These are phyloP conservation scores for Aureobasidium namibiae DNA, from an alignment of 2,329 filamentous ascomycete genomes.

Conservation along the genomic window DNA sequence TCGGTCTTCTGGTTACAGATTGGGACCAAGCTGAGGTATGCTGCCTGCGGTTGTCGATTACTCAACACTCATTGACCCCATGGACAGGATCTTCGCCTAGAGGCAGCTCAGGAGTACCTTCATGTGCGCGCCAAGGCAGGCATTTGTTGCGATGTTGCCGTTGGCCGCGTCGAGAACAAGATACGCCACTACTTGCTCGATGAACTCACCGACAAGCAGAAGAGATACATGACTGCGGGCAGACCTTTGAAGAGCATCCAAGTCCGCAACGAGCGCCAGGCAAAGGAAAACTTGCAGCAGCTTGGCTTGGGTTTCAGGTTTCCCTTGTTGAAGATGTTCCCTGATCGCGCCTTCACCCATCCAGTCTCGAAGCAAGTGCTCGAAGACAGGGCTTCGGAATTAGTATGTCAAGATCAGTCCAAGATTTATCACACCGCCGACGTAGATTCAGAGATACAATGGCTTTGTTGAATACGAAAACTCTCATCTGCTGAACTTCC, in stretches of 20 bases:
- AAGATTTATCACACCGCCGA: background rate
- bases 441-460: background rate
- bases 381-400: background rate
- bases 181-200: background rate
- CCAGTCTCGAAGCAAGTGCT: background rate
- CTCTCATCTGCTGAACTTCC: background rate
- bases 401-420: background rate
- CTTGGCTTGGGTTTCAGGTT: conserved; percentile 1
- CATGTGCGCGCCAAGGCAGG: background rate
- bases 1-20: background rate
- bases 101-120: background rate
- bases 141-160: background rate
- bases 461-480: background rate
- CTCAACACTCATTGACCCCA: background rate
- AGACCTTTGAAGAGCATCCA: background rate
- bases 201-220: background rate
- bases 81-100: background rate
- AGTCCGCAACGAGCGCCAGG: background rate
- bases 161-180: background rate
- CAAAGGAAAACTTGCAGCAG: background rate
- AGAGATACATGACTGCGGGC: background rate
- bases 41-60: too few relatives aligned
- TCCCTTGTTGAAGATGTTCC: background rate
- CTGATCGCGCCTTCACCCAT: background rate
- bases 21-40: conserved; percentile 3